Conservation (phyloP, 345 rosid species). For the Boechera divaricarpa region DNA sequence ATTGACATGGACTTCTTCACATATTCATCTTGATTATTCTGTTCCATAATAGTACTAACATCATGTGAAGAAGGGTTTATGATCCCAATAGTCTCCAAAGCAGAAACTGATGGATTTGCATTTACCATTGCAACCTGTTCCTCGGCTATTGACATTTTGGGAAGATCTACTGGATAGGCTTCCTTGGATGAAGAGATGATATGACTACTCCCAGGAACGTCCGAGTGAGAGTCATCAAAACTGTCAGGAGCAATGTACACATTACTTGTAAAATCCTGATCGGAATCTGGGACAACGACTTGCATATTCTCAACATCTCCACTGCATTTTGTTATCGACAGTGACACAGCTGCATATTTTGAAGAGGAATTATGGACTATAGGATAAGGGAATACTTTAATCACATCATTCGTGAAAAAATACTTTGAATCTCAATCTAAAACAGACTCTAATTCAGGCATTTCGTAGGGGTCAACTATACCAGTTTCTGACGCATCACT, state of each 20-base stretch:
- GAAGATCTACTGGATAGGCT: constrained; percentile 42
- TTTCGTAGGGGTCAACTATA: constrained; percentile 31
- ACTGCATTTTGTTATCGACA: constrained; percentile 32
- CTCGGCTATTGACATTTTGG: constrained; percentile 9
- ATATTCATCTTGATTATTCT: constrained; percentile 41
- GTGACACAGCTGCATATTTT: constrained; percentile 46
- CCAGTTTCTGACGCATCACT: constrained; percentile 45
- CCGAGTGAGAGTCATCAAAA: constrained; percentile 53
- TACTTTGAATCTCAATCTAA: not conserved
- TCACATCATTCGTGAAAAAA: not conserved
- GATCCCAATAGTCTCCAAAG: constrained; percentile 40
- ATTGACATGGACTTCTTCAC: constrained; percentile 40
- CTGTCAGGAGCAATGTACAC: constrained; percentile 53
- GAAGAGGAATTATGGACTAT: constrained; percentile 17
- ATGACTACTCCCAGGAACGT: constrained; percentile 35
- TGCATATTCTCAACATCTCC: constrained; percentile 41
- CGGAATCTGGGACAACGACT: constrained; percentile 40
- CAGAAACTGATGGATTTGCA: constrained; percentile 34
- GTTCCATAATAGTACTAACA: constrained; percentile 32
- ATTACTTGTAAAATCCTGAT: constrained; percentile 44
- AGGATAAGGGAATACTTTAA: constrained; percentile 15
- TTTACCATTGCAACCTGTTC: constrained; percentile 30
- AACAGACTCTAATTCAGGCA: constrained; percentile 24
- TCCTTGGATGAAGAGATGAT: constrained; percentile 39
- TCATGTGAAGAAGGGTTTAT: constrained; percentile 45